Conservation (phyloP, 2,329 filamentous ascomycete genomes). For the Fusarium brevicatenulatum region DNA sequence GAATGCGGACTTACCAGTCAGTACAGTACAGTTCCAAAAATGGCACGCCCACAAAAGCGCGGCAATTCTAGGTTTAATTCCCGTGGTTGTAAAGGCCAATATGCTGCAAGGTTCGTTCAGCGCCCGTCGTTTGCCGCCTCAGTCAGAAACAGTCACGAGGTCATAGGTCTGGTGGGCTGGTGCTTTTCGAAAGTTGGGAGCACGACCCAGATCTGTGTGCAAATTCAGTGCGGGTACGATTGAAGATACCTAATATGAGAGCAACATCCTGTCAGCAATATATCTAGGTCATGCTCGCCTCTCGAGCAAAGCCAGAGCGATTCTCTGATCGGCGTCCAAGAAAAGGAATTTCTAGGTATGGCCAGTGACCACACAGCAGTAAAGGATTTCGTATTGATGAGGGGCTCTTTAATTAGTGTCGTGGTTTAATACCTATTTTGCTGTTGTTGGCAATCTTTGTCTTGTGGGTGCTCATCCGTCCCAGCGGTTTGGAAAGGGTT, state of each 20-base stretch:
- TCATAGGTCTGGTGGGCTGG: conserved; percentile 5
- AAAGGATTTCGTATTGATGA: background rate
- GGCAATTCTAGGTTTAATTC: conserved; percentile 34
- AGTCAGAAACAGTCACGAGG: conserved; percentile 17
- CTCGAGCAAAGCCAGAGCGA: background rate
- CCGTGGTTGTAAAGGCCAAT: conserved; percentile 12
- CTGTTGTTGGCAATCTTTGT: background rate
- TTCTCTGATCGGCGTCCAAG: background rate
- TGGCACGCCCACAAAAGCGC: background rate
- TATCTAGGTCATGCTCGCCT: background rate
- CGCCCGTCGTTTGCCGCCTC: conserved; percentile 20
- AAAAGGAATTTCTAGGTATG: background rate
- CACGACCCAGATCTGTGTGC: background rate
- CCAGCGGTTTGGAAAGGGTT: conserved; percentile 37
- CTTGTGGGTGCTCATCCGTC: conserved; percentile 21
- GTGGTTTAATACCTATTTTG: conserved; percentile 8
- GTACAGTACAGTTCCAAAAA: background rate
- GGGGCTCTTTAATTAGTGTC: conserved; percentile 14
- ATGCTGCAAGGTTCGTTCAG: conserved; percentile 16
- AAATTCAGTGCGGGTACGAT: background rate
- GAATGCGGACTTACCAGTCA: background rate
- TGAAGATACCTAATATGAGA: background rate
- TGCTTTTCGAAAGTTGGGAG: background rate
- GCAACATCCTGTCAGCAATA: background rate
- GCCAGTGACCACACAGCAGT: background rate